Percentiles rank a stretch among this genome's conserved stretches.
Conservation (phyloP, 2,329 filamentous ascomycete genomes). For the Aspergillus latus region DNA sequence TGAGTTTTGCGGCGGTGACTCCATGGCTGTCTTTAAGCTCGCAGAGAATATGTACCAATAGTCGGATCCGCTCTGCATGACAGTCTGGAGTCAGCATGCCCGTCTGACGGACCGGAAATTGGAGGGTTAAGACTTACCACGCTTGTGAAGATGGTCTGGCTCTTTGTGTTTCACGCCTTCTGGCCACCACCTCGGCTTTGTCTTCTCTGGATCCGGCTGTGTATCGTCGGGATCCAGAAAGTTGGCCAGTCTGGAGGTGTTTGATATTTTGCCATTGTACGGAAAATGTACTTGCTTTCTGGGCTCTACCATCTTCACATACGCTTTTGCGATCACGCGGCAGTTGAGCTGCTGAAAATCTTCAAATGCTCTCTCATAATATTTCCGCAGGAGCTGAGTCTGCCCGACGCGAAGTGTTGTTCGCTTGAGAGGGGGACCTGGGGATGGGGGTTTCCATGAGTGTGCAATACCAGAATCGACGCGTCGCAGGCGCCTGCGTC, state of each 20-base stretch:
- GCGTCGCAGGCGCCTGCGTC: slow-evolving; percentile 27
- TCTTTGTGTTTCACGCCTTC: slow-evolving; percentile 44
- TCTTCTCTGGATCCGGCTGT: slow-evolving; percentile 38
- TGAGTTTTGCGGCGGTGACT: slow-evolving; percentile 40
- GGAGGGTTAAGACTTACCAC: slow-evolving; percentile 31
- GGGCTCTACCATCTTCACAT: slow-evolving; percentile 45
- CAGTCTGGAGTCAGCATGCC: background rate
- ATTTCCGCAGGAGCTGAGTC: slow-evolving; percentile 29
- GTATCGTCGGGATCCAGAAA: slow-evolving; percentile 27
- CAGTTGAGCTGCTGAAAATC: slow-evolving; percentile 45
- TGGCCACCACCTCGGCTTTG: slow-evolving; percentile 44
- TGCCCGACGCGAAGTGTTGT: slow-evolving; percentile 32
- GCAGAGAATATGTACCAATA: slow-evolving; percentile 43
- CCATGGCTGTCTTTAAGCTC: slow-evolving; percentile 37
- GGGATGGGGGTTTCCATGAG: slow-evolving; percentile 21
- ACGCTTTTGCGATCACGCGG: slow-evolving; percentile 44
- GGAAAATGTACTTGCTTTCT: slow-evolving; percentile 47
- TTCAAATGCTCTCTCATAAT: slow-evolving; percentile 42
- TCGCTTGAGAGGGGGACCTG: slow-evolving; percentile 23
- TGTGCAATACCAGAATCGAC: slow-evolving; percentile 17
- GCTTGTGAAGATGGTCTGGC: slow-evolving; percentile 46
- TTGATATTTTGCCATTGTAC: slow-evolving; percentile 42
- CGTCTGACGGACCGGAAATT: background rate
- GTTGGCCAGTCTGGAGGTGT: background rate
- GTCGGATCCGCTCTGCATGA: slow-evolving; percentile 37